These are phyloP conservation scores for Neurospora sp. DNA, from an alignment of 495 filamentous ascomycete species.

Conservation along the genomic window DNA sequence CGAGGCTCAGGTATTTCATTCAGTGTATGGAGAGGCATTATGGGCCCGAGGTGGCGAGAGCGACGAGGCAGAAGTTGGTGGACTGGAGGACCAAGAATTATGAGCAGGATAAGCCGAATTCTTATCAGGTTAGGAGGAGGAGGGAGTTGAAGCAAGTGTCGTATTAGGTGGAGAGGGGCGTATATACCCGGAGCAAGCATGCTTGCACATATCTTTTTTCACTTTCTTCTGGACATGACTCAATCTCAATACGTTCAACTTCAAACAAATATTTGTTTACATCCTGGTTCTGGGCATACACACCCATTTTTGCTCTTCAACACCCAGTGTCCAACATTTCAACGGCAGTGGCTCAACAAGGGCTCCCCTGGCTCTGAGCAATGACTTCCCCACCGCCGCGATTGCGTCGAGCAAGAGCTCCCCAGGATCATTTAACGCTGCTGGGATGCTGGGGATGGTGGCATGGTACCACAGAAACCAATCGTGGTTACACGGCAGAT, in stretches of 20 bases:
- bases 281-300: not conserved
- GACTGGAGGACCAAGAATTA: not conserved
- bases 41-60: constrained; percentile 18
- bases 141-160: not conserved
- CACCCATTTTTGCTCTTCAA: no score
- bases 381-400: not conserved
- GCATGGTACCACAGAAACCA: not conserved
- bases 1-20: constrained; percentile 30
- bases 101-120: not conserved
- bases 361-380: not conserved
- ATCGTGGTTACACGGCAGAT: not conserved
- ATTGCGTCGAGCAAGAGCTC: not conserved
- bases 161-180: not conserved
- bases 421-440: not conserved
- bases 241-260: not conserved
- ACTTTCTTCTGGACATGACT: not conserved
- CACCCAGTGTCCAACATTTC: not conserved
- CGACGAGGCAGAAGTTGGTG: not conserved
- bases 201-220: not conserved
- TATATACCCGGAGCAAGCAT: not conserved
- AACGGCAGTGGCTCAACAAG: not conserved
- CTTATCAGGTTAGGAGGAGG: not conserved
- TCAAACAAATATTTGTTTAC: not conserved
- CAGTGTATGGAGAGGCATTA: constrained; percentile 20
- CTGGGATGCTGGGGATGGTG: not conserved